Evolutionary conservation across 108 stramenopile species (phyloP).

Genomic region (Poteriospumella lacustris): DNA sequence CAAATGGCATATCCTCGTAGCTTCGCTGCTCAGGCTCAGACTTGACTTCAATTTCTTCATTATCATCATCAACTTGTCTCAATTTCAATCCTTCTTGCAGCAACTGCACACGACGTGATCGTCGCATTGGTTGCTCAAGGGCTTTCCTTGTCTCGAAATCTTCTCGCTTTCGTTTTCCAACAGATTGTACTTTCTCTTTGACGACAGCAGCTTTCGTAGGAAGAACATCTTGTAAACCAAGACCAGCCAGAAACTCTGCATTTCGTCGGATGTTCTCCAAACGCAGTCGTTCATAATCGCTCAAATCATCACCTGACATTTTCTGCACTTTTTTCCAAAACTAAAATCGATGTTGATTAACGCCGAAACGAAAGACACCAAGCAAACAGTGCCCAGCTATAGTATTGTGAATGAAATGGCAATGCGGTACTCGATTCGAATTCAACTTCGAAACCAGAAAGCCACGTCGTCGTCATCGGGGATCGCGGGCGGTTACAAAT

Average conservation of each 20-base stretch:
- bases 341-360: no score
- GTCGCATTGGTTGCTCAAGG: background rate
- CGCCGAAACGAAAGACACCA: no score
- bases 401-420: no score
- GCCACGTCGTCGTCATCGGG: no score
- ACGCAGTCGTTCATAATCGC: background rate
- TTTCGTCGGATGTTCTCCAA: slow-evolving; percentile 4
- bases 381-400: no score
- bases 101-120: background rate
- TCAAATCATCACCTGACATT: no score
- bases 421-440: no score
- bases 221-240: background rate
- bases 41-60: background rate
- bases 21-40: background rate
- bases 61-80: background rate
- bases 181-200: no score
- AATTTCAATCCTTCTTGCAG: no score
- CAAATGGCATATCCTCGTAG: background rate
- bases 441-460: no score
- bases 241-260: background rate
- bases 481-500: no score
- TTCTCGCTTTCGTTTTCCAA: slow-evolving; percentile 8
- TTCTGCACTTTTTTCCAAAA: background rate
- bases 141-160: background rate
- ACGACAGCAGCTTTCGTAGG: background rate